These are phyloP conservation scores for Plasmodium adleri DNA, from an alignment of 169 alveolate genomes.

Conservation along the genomic window DNA sequence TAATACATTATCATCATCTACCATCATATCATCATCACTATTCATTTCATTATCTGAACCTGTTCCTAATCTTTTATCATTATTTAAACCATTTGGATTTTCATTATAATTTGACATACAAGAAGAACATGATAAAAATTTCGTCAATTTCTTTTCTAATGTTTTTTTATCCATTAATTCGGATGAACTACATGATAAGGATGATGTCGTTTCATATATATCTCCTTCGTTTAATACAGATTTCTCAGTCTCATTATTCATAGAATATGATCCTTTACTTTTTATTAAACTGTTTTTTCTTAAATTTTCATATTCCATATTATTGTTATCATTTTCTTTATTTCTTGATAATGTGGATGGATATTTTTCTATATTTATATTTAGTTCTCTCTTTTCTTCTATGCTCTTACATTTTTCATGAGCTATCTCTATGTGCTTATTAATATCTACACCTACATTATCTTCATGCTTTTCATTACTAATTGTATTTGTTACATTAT, in stretches of 20 bases:
- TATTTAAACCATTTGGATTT: constrained; percentile 2
- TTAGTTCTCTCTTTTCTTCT: neutral
- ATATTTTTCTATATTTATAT: neutral
- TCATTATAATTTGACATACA: constrained; percentile 39
- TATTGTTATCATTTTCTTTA: neutral
- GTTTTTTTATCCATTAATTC: constrained; percentile 24
- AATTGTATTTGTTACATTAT: neutral
- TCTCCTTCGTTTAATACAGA: neutral
- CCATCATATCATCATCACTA: neutral
- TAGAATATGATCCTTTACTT: neutral
- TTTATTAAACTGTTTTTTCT: neutral
- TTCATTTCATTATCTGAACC: neutral
- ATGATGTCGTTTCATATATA: neutral
- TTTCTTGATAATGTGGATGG: neutral
- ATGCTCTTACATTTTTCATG: neutral
- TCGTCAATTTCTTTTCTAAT: constrained; percentile 26
- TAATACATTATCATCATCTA: neutral
- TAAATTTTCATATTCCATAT: neutral
- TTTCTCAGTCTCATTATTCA: neutral
- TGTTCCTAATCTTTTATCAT: neutral
- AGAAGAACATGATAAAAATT: constrained; percentile 56
- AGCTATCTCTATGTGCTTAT: neutral
- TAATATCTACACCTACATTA: neutral
- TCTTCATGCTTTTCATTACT: neutral
- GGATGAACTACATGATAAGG: constrained; percentile 32